Evolutionary conservation across 495 filamentous ascomycete species (phyloP).

Genomic region (Letharia columbiana): DNA sequence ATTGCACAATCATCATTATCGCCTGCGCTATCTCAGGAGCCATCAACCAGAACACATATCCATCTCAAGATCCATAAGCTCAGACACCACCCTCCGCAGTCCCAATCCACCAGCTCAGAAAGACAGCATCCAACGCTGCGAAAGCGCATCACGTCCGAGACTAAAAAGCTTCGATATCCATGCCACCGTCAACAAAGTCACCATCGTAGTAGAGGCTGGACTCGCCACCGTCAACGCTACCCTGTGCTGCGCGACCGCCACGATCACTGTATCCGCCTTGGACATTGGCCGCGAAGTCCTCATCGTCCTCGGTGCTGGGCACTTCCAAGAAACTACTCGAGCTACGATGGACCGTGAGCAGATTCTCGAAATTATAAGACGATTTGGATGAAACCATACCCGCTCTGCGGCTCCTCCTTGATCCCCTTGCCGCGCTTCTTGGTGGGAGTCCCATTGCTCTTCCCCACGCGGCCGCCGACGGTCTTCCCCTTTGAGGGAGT

Average conservation of each 20-base stretch:
- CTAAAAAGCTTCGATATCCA: background rate
- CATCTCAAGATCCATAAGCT: too few relatives aligned
- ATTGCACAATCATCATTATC: too few relatives aligned
- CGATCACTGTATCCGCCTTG: too few relatives aligned
- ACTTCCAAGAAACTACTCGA: background rate
- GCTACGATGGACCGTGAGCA: background rate
- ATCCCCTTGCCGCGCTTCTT: constrained; percentile 1
- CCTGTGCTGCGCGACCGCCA: too few relatives aligned
- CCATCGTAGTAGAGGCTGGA: background rate
- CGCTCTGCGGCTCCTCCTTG: constrained; percentile 7
- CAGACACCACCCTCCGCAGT: too few relatives aligned
- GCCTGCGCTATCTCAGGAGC: too few relatives aligned
- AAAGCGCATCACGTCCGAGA: background rate
- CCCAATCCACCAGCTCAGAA: background rate
- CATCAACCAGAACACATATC: too few relatives aligned
- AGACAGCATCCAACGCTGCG: background rate
- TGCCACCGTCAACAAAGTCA: background rate
- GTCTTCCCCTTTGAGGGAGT: background rate
- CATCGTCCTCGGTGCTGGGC: background rate
- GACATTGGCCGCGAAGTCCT: too few relatives aligned
- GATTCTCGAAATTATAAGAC: too few relatives aligned
- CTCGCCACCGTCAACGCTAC: background rate
- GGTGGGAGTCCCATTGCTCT: background rate
- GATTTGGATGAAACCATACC: background rate
- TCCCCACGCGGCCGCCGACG: constrained; percentile 5